Evolutionary conservation across 1,284 basidiomycete species (phyloP).

Genomic region (Phenoliferia sp.): DNA sequence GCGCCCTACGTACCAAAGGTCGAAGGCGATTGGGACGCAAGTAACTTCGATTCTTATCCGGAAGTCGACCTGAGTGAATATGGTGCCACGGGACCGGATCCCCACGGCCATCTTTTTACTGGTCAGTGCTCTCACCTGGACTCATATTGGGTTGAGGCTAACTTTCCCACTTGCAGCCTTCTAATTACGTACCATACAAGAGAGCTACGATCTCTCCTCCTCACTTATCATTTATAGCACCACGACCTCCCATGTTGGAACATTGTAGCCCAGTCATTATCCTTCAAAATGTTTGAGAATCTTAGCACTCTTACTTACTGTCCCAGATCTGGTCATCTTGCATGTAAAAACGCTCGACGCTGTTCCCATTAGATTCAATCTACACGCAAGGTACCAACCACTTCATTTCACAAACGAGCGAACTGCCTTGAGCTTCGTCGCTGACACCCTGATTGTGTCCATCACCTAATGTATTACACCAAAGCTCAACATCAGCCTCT

Average conservation of each 20-base stretch:
- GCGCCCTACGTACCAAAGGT: slow-evolving; percentile 83
- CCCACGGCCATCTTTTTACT: slow-evolving; percentile 37
- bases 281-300: not conserved
- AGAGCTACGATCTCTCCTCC: not conserved
- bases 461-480: no score
- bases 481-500: no score
- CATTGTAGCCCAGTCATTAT: not conserved
- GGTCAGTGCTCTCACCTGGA: not conserved
- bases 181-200: not conserved
- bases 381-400: not conserved
- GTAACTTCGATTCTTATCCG: slow-evolving; percentile 39
- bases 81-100: slow-evolving; percentile 35
- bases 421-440: slow-evolving; percentile 13
- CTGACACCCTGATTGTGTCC: slow-evolving; percentile 7
- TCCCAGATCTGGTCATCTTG: not conserved
- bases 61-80: slow-evolving; percentile 36
- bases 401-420: not conserved
- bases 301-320: no score
- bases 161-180: not conserved
- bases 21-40: slow-evolving; percentile 44
- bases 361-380: not conserved
- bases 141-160: not conserved
- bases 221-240: not conserved
- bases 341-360: no score
- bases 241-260: not conserved